Percentiles rank a stretch among this genome's conserved stretches.
Conservation (phyloP, 495 filamentous ascomycete genomes). For the Penicillium bovifimosum region DNA sequence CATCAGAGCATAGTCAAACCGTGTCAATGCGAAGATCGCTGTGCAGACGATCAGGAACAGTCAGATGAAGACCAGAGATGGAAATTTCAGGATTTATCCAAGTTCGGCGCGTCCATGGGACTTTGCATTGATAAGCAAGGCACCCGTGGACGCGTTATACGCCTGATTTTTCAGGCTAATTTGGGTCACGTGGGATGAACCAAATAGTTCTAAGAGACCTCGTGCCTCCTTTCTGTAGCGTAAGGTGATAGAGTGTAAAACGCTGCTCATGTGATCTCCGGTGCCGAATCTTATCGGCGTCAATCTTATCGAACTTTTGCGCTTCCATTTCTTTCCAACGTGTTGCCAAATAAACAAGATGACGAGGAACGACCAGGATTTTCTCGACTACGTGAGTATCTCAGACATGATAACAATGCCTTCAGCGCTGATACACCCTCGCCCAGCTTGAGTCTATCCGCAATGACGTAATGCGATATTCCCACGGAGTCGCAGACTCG, state of each 20-base stretch:
- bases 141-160: too few relatives aligned
- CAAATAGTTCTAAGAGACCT: not conserved
- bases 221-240: too few relatives aligned
- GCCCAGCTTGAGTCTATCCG: constrained; percentile 67
- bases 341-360: constrained; percentile 28
- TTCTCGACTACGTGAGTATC: constrained; percentile 43
- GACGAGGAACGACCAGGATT: constrained; percentile 49
- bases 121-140: constrained; percentile 1
- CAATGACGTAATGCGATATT: constrained; percentile 61
- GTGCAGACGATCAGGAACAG: not conserved
- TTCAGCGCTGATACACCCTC: constrained; percentile 8
- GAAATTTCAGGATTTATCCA: not conserved
- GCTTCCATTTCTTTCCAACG: constrained; percentile 7
- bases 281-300: constrained; percentile 12
- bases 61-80: not conserved
- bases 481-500: constrained; percentile 62
- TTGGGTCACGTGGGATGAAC: not conserved
- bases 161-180: not conserved
- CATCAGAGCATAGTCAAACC: constrained; percentile 1
- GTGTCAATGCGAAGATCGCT: not conserved
- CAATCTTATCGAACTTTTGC: constrained; percentile 16
- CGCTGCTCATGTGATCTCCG: constrained; percentile 18
- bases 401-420: not conserved
- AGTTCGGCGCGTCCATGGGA: not conserved
- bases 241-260: not conserved